Base-by-base conservation (phyloP, 1,284 basidiomycete genomes). In the Microbotryum lychnidis-dioicae region DNA sequence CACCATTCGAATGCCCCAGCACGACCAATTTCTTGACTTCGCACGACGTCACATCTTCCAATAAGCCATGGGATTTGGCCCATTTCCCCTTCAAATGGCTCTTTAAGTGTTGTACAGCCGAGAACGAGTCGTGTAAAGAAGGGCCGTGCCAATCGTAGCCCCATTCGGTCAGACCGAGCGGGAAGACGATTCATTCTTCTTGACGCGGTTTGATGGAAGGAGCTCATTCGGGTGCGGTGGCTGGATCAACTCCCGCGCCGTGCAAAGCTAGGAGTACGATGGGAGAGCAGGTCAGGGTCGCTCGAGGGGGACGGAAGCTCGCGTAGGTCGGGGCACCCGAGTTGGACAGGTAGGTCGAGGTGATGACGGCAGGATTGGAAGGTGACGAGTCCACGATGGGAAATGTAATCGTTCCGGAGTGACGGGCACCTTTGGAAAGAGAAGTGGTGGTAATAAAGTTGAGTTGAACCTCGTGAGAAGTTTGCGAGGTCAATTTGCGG, bases 1-100 rank as follows among this genome's bases (percentile, higher is more conserved):
- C 91, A 10, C 91, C 91, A 73, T 96, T 96, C 2, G 90, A 93
- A 72, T 96, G 91, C 0, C 91, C 91, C 51, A 92, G 77, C 8
- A 92, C 71, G 12, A 88, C 73, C 0, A 84, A 81, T 33, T 77
- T 77, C 1, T 78, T 76, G 8, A 79, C 71, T 1, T 71, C 33
- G 25, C 57, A 31, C 20, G 33, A 14, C 18, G 23, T 27, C 20
- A 25, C 16, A 21, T 25, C 44, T 27, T 21, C n/a, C 16, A 23
- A 60, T 21, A 23, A 21, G 18, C 10, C 50, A 45, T 8, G 54
- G 21, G 29, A 20, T 29, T 65, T 20, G 69, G 48, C 48, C 48
- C 48, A 50, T 4, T 23, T 23, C 29, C 4, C 14, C 18, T 72
- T 10, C 60, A 58, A 23, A 65, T 60, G 33, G 2, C 69, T 56